Evolutionary conservation across 2,329 filamentous ascomycete species (phyloP), one percentile per base, ranked within the genome.

Genomic region (Capronia americana): DNA sequence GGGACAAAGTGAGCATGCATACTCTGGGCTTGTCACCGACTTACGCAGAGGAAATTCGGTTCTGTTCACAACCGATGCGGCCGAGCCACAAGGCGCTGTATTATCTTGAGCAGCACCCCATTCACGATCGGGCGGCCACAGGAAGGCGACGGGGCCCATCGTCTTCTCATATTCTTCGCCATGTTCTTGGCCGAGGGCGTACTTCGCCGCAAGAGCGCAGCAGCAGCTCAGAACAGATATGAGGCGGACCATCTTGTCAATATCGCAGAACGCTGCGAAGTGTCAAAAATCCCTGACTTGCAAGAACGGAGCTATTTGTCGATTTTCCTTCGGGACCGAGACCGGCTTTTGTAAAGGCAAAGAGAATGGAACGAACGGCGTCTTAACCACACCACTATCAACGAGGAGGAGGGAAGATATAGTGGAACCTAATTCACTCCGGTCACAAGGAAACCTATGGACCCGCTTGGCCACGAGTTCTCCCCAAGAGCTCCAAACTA

Each of bases 101-200:
- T 88, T 88, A 72, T 88, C 86, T 44, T 81, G 76, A 12, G 79
- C 79, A 32, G 81, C 83, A 57, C 79, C 79, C 86, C 86, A 89
- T 48, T 79, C 77, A 59, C 86, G 80, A 74, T 88, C 86, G 14
- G 79, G 73, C 3, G 86, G 87, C 86, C 86, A 89, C 75, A 88
- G 78, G 73, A 89, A 87, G 10, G 84, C 85, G 23, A 85, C 85
- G 7, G 86, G 85, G 11, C 86, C 86, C 83, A 85, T 85, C 14
- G 75, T 71, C 46, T 72, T 60, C 14, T 48, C 26, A n/a, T 70
- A 69, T 53, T 72, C 74, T 6, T 73, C 66, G 46, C 62, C 67
- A 65, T 68, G 67, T 6, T 63, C 57, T 57, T 70, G 64, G 10
- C 64, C 60, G 30, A 62, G 11, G 26, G 54, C 55, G 34, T 57